Percentiles rank a stretch among this genome's conserved stretches.
These are phyloP conservation scores for Arabidopsis suecica DNA, from an alignment of 345 rosid species.

Conservation along the genomic window DNA sequence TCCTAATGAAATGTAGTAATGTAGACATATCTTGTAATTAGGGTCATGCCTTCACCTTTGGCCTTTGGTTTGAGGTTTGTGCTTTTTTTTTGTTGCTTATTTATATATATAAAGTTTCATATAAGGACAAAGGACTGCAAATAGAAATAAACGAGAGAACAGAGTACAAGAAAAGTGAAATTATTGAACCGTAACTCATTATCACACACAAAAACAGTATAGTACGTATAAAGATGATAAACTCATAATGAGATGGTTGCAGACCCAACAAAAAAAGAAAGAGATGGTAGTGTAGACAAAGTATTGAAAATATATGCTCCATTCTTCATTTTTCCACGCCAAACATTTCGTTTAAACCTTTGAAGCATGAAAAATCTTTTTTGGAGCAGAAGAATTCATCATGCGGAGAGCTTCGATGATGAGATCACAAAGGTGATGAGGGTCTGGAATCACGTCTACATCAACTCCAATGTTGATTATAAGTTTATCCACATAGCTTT, in stretches of 20 bases:
- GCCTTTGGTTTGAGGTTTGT: background rate
- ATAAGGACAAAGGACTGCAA: too few relatives aligned
- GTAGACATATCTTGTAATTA: slow-evolving; percentile 14
- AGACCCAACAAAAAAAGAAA: background rate
- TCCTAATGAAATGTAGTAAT: slow-evolving; percentile 8
- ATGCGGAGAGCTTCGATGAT: slow-evolving; percentile 56
- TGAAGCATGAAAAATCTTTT: background rate
- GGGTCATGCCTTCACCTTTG: background rate
- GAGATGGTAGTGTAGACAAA: background rate
- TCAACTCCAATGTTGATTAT: slow-evolving; percentile 63
- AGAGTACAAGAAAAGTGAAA: too few relatives aligned
- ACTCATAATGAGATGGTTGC: background rate
- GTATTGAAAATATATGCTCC: slow-evolving; percentile 1
- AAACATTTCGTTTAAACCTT: background rate
- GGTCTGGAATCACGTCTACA: slow-evolving; percentile 63
- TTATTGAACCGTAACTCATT: too few relatives aligned
- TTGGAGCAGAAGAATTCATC: slow-evolving; percentile 48
- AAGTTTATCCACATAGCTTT: slow-evolving; percentile 69
- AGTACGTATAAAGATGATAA: background rate
- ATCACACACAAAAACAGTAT: background rate
- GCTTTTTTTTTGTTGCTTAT: background rate
- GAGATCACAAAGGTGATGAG: slow-evolving; percentile 63
- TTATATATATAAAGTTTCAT: background rate
- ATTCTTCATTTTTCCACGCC: background rate
- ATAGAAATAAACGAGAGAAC: too few relatives aligned